Percentiles rank a stretch among this genome's conserved stretches.
Conservation (phyloP, 306 rosid species). For the Carpinus viminea region DNA sequence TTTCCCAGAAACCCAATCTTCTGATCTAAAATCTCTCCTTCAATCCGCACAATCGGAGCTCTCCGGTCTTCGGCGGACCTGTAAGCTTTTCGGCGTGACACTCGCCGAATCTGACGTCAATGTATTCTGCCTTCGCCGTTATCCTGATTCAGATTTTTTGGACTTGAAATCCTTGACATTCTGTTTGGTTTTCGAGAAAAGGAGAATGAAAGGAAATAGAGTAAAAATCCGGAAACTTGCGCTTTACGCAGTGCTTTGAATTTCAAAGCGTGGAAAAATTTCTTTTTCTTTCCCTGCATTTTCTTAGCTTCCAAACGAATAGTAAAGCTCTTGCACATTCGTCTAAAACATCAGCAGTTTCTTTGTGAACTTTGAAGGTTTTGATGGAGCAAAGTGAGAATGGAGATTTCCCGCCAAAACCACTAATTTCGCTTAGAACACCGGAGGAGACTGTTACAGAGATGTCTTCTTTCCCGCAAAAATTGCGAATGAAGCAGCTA, state of each 20-base stretch:
- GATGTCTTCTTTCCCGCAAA: slow-evolving; percentile 36
- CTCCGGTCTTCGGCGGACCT: background rate
- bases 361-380: slow-evolving; percentile 26
- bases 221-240: background rate
- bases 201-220: background rate
- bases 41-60: background rate
- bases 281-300: slow-evolving; percentile 3
- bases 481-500: slow-evolving; percentile 57
- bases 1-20: background rate
- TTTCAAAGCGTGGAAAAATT: slow-evolving; percentile 15
- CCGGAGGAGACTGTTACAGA: slow-evolving; percentile 43
- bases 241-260: background rate
- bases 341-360: background rate
- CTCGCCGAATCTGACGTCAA: background rate
- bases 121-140: background rate
- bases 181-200: background rate
- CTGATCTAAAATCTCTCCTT: background rate
- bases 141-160: background rate
- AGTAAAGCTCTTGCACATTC: background rate
- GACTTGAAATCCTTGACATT: background rate
- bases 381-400: slow-evolving; percentile 83
- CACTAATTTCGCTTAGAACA: background rate
- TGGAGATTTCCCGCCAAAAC: slow-evolving; percentile 44
- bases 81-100: background rate
- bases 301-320: background rate